Base-by-base conservation (phyloP, 2,329 filamentous ascomycete species). In the Alternaria metachromatica region DNA sequence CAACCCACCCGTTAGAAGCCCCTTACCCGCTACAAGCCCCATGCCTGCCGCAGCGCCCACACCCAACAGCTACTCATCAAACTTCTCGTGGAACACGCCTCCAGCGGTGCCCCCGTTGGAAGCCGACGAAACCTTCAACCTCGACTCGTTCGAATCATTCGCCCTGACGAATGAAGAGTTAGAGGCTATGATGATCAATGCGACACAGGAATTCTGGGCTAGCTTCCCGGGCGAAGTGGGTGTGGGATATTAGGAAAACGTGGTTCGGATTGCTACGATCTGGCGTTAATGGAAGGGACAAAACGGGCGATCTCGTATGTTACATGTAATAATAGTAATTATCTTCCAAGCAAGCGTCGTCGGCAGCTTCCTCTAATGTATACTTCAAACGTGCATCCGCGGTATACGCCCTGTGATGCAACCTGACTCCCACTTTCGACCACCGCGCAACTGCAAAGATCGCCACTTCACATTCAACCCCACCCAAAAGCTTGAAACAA, bases 171-270 rank as follows among this genome's bases (percentile, higher is more conserved):
- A 75, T 33, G 76, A 75, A 5, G 79, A 80, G 18, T 67, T 81
- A 49, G 77, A 80, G 46, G 75, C 77, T n/a, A 76, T 79, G 58
- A 77, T 80, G 70, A 75, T 78, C 57, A 77, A 72, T 58, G 77
- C 77, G 9, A 80, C 79, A 26, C 78, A 80, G 58, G 79, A 80
- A 7, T 81, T 81, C 43, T 81, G 79, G 78, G 77, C 72, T 13
- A 76, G 74, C 21, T 80, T 81, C 51, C 78, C 78, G 0, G 78
- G 79, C 5, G 78, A 81, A 55, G 79, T 80, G 6, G 78, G 77
- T 18, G 76, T 74, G 20, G 76, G 73, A 5, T 77, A 75, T 60
- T 26, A 62, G 54, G 44, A 53, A 28, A 6, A 53, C 15, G 28
- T 15, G 20, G 20, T 23, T 41, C 15, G 20, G 20, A 21, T 23